Percentiles rank a stretch among this genome's conserved stretches.
These are phyloP conservation scores for Colletotrichum liaoningense DNA, from an alignment of 2,329 filamentous ascomycete species.

Conservation along the genomic window DNA sequence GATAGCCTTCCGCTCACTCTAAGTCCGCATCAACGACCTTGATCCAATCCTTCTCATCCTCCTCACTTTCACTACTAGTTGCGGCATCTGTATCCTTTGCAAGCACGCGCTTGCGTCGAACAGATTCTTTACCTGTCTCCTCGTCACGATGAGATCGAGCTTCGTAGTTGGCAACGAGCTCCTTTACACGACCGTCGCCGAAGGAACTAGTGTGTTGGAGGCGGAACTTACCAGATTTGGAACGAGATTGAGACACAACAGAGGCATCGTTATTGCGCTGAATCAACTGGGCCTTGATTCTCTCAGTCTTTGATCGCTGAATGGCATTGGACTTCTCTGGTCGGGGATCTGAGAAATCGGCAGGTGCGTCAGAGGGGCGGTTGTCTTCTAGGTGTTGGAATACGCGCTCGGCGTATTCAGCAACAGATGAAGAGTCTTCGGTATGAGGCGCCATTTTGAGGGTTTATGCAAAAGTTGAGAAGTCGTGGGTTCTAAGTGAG, in stretches of 20 bases:
- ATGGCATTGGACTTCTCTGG: background rate
- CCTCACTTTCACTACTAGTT: background rate
- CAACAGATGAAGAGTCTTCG: background rate
- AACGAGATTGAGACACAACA: background rate
- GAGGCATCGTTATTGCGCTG: background rate
- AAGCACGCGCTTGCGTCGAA: background rate
- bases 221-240: background rate
- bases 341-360: background rate
- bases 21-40: background rate
- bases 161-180: constrained; percentile 22
- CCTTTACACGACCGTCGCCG: background rate
- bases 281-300: background rate
- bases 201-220: background rate
- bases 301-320: background rate
- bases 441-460: background rate
- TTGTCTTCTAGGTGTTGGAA: constrained; percentile 4
- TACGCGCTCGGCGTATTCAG: background rate
- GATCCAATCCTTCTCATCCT: background rate
- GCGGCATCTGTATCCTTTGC: fast-evolving
- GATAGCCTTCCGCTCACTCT: background rate
- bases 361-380: background rate
- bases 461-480: background rate
- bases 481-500: background rate
- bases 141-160: background rate
- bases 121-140: background rate